Evolutionary conservation across 2,329 filamentous ascomycete genomes (phyloP), one percentile per base, ranked within the genome.

Genomic region (Alternaria postmessia): DNA sequence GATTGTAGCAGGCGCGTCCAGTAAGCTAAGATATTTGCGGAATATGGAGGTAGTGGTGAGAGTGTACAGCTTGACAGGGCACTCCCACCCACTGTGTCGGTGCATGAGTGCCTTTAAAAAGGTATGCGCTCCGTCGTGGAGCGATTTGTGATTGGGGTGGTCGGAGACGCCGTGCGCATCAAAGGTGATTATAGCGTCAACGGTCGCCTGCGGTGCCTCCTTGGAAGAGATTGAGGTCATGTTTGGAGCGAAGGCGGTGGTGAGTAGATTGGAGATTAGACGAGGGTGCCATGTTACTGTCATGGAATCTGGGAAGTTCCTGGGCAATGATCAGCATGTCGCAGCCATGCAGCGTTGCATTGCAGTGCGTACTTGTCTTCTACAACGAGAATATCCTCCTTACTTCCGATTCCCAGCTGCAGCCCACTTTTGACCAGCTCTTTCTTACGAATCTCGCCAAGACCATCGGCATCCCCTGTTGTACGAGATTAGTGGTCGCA

Each of bases 111-210:
- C 79, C 52, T 84, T 81, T 54, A 96, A 78, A 77, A 97, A 98
- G 49, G 86, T 79, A 46, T 87, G 86, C 7, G 93, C 92, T 58
- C 94, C 95, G 77, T 91, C 86, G 81, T 93, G 93, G 8, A 98
- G 87, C 6, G 93, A 93, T 64, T 91, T 91, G 81, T 99, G 95
- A 82, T 99, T 99, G 22, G 93, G 93, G 79, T 99, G 95, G 43
- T 87, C 87, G 59, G 93, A 97, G 49, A 99, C 85, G 60, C 95
- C 95, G 49, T 80, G 66, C n/a, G 79, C 75, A 81, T 99, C 95
- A 75, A 99, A 99, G 30, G 95, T 99, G 66, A 99, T 84, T 68
- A 99, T 85, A 28, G 90, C 86, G 79, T 97, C 93, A 74, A 96
- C 92, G 53, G 81, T 84, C 0, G 86, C 81, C 36, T 80, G 75